Base-by-base conservation (phyloP, 1,139 yeast species). In the Taiozyma sp. region DNA sequence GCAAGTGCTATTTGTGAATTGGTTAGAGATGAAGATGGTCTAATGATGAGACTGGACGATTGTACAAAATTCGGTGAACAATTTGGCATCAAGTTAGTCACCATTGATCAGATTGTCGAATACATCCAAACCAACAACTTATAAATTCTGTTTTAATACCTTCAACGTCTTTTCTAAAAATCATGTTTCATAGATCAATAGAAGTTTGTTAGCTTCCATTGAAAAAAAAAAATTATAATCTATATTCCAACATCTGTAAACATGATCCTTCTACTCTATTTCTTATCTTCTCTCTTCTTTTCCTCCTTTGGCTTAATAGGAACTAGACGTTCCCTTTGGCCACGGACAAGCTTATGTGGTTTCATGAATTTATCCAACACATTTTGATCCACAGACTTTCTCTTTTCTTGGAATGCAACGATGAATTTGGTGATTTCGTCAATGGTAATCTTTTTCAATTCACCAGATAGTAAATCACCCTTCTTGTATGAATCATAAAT, bases 1-100 rank as follows among this genome's bases (percentile, higher is more conserved):
- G 98, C 91, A 3, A 96, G 88, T 10, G 95, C 88, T 42, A 93
- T 95, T 58, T 88, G 98, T 68, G 99, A 95, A 69, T 75, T 95
- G 62, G 98, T 95, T 32, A 80, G 88, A 56, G 98, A 91, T 60
- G 86, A 84, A 50, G 98, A 93, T 64, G 99, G 99, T 1, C 75
- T 86, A 57, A 95, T 95, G 99, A 90, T 93, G 83, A 82, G 99
- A 67, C 74, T 91, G 57, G 87, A 84, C 59, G 97, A 93, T 66
- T 93, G 98, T 70, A 69, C 79, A 47, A 72, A 74, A 60, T 91
- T 93, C 66, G 79, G 90, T 44, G 69, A 77, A 61, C 67, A 79
- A 58, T 83, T 80, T 62, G 74, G 74, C 47, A 72, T 95, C 54
- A 87, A 86, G 66, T 72, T 90, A 42, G 83, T 93, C 58, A 87